These are phyloP conservation scores for Bothriochloa decipiens DNA, from an alignment of 176 grass and related monocot genomes.

Conservation along the genomic window DNA sequence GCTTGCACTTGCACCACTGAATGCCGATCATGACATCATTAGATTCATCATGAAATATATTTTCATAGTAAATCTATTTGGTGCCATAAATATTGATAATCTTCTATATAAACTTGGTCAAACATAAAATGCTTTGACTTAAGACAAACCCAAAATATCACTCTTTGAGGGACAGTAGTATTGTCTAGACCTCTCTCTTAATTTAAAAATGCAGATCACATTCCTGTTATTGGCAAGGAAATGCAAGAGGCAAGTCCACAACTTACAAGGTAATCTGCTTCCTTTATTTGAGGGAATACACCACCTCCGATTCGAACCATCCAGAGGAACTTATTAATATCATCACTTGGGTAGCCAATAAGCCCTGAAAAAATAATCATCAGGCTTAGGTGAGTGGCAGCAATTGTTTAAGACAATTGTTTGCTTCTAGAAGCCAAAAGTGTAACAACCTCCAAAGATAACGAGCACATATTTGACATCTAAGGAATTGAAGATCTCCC, in stretches of 20 bases:
- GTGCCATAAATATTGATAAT: neutral
- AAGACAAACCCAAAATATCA: neutral
- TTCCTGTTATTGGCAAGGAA: neutral
- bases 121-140: neutral
- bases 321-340: slow-evolving; percentile 99
- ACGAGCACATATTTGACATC: slow-evolving; percentile 99
- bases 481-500: slow-evolving; percentile 96
- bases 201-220: neutral
- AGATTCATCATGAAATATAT: neutral
- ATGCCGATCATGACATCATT: neutral
- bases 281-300: slow-evolving; percentile 99
- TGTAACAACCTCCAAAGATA: slow-evolving; percentile 85
- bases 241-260: neutral
- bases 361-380: slow-evolving; percentile 74
- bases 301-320: slow-evolving; percentile 99
- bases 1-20: neutral
- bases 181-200: neutral
- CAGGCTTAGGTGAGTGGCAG: slow-evolving; percentile 33
- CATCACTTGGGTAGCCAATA: slow-evolving; percentile 97
- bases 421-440: slow-evolving; percentile 24
- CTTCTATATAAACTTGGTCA: neutral
- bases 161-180: neutral
- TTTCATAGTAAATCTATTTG: neutral
- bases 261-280: slow-evolving; percentile 99
- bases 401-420: slow-evolving; percentile 11